phyloP scores from a whole-genome alignment of 306 rosid species.

The Medicago ruthenica region DNA sequence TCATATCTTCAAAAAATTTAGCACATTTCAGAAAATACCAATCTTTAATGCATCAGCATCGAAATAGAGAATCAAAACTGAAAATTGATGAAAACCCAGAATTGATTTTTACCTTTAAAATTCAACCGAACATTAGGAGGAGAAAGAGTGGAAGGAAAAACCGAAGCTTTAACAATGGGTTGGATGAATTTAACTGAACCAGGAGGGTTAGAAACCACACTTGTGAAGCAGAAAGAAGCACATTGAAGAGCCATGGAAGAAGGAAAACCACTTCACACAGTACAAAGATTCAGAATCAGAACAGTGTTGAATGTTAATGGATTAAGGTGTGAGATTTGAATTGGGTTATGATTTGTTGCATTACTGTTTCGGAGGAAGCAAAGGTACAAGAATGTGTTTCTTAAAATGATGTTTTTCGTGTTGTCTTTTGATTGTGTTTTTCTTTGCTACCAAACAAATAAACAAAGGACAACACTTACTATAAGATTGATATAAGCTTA shows the following conservation, averaged over 20 bases:
- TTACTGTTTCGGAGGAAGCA: neutral
- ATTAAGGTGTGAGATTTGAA: neutral
- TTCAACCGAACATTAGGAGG: slow-evolving; percentile 47
- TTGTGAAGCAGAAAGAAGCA: slow-evolving; percentile 53
- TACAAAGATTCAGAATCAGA: neutral
- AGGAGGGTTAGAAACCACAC: slow-evolving; percentile 43
- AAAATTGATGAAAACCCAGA: slow-evolving; percentile 30
- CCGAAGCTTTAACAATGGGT: slow-evolving; percentile 47
- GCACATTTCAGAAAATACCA: neutral
- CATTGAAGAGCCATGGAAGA: slow-evolving; percentile 77
- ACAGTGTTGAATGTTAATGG: neutral
- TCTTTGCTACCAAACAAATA: neutral
- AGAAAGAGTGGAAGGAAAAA: slow-evolving; percentile 45
- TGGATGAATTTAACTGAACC: slow-evolving; percentile 51
- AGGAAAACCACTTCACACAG: slow-evolving; percentile 27
- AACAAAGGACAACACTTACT: neutral
- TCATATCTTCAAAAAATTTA: too few relatives aligned
- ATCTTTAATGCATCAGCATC: neutral
- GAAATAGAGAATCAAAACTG: neutral
- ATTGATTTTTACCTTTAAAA: slow-evolving; percentile 50
- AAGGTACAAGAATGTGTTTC: neutral
- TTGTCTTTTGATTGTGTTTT: neutral
- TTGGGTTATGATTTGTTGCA: neutral
- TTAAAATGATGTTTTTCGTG: neutral
- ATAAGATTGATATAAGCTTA: neutral